Evolutionary conservation across 2,329 filamentous ascomycete genomes (phyloP).

Genomic region (Penicillium griseofulvum): DNA sequence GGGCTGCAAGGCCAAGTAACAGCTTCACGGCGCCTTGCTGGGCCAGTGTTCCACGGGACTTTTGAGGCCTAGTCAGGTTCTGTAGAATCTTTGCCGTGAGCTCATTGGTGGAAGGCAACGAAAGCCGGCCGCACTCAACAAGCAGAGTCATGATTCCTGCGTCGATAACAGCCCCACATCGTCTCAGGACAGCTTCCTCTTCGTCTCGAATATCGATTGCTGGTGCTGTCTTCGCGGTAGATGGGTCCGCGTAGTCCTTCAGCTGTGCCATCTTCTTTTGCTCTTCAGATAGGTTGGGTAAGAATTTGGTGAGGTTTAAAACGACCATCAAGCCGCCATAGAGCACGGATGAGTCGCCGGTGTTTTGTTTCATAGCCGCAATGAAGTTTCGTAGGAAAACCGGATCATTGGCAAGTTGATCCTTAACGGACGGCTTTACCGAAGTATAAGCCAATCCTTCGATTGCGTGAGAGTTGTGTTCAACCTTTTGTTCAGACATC

Average conservation of each 20-base stretch:
- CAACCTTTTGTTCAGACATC: conserved; percentile 41
- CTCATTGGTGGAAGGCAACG: conserved; percentile 66
- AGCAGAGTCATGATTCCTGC: conserved; percentile 74
- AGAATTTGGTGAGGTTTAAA: conserved; percentile 78
- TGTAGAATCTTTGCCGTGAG: conserved; percentile 75
- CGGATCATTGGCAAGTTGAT: conserved; percentile 68
- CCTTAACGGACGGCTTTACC: conserved; percentile 79
- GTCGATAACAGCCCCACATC: conserved; percentile 77
- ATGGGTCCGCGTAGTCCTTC: conserved; percentile 88
- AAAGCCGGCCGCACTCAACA: conserved; percentile 67
- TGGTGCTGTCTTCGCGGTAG: conserved; percentile 55
- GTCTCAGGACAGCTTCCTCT: conserved; percentile 68
- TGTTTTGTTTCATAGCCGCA: conserved; percentile 44
- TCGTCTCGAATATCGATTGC: conserved; percentile 66
- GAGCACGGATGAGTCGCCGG: conserved; percentile 66
- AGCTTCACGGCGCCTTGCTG: conserved; percentile 93
- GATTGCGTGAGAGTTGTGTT: conserved; percentile 70
- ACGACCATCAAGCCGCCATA: conserved; percentile 87
- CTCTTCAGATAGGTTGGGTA: conserved; percentile 76
- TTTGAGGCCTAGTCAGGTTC: conserved; percentile 70
- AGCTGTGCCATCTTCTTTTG: conserved; percentile 88
- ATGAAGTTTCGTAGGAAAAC: conserved; percentile 69
- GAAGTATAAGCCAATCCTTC: conserved; percentile 93
- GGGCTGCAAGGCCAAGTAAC: conserved; percentile 66
- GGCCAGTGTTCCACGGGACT: conserved; percentile 73